A percentile compares a stretch with the other conserved stretches of the same genome.
Conservation (phyloP, 2,329 filamentous ascomycete species). For the Fusarium verrucosum region DNA sequence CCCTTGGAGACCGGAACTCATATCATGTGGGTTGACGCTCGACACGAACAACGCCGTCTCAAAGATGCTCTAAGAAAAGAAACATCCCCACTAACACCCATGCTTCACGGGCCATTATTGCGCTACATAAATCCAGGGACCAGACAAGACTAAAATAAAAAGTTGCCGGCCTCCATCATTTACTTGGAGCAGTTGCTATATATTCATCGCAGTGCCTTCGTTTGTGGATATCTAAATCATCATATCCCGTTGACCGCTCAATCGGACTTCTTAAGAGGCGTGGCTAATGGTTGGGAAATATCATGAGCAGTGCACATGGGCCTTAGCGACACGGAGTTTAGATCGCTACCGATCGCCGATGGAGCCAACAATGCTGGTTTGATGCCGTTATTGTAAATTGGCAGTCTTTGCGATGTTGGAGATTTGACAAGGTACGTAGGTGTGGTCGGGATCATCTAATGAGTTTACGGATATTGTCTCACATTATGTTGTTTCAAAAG, state of each 20-base stretch:
- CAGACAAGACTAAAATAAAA: slow-evolving; percentile 27
- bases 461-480: not conserved
- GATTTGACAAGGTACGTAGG: too few relatives aligned
- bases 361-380: not conserved
- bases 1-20: slow-evolving; percentile 9
- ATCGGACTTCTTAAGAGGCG: not conserved
- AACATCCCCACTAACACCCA: slow-evolving; percentile 22
- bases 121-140: slow-evolving; percentile 25
- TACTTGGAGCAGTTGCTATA: slow-evolving; percentile 1
- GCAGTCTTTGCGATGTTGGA: not conserved
- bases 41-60: slow-evolving; percentile 30
- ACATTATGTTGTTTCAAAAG: not conserved
- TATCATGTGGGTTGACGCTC: slow-evolving; percentile 18
- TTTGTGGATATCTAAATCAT: slow-evolving; percentile 5
- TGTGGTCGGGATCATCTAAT: not conserved
- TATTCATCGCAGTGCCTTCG: slow-evolving; percentile 5
- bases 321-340: too few relatives aligned
- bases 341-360: too few relatives aligned
- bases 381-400: not conserved
- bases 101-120: slow-evolving; percentile 9
- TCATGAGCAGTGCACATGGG: not conserved
- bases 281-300: not conserved
- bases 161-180: not conserved
- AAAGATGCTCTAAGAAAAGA: slow-evolving; percentile 15
- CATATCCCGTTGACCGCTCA: not conserved